Percentiles rank a stretch among this genome's conserved stretches.
Evolutionary conservation across 495 filamentous ascomycete species (phyloP).

Genomic region (Lineolata rhizophorae): DNA sequence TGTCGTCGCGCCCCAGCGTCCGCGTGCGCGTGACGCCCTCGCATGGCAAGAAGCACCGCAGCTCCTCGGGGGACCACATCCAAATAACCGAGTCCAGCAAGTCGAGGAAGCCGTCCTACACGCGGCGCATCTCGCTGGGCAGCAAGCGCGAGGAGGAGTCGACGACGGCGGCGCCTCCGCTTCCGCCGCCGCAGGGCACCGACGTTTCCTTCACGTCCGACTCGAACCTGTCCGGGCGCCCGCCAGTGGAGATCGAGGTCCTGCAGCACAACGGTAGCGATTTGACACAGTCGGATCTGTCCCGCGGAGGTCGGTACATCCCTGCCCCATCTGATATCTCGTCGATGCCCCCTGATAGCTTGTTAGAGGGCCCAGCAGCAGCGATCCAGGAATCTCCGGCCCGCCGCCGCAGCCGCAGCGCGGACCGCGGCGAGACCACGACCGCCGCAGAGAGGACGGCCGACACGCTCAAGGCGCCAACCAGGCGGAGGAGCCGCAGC

Average conservation of each 20-base stretch:
- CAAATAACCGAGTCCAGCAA: conserved; percentile 60
- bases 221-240: conserved; percentile 41
- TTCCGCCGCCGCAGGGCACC: conserved; percentile 17
- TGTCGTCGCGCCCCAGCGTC: conserved; percentile 63
- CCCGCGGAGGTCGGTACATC: conserved; percentile 34
- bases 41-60: conserved; percentile 29
- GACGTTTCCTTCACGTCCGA: conserved; percentile 47
- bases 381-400: conserved; percentile 20
- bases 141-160: conserved; percentile 29
- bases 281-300: conserved; percentile 25
- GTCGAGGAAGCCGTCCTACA: conserved; percentile 40
- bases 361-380: conserved; percentile 40
- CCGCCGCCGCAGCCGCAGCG: conserved; percentile 23
- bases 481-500: conserved; percentile 44
- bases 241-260: conserved; percentile 72
- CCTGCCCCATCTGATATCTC: conserved; percentile 53
- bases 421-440: conserved; percentile 30
- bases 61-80: conserved; percentile 34
- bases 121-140: conserved; percentile 37
- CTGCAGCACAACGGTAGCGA: conserved; percentile 34
- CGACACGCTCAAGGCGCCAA: conserved; percentile 42
- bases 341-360: conserved; percentile 73
- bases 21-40: conserved; percentile 80
- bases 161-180: no score
- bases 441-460: conserved; percentile 12